phyloP scores from a whole-genome alignment of 2,329 filamentous ascomycete species.

The Cordyceps pruinosa region DNA sequence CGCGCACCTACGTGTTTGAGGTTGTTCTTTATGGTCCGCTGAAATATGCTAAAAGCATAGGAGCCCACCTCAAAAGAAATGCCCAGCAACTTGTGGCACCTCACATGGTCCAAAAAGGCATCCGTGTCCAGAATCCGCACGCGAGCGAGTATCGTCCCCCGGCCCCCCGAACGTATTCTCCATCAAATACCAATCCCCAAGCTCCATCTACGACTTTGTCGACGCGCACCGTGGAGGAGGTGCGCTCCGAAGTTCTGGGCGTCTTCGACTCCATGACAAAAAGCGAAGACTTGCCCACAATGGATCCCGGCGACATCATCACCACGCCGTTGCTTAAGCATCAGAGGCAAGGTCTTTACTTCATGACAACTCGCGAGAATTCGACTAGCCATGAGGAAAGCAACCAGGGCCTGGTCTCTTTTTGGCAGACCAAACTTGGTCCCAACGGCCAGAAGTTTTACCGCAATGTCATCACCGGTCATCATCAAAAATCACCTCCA shows the following conservation, averaged over 20 bases:
- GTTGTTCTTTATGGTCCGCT: slow-evolving; percentile 75
- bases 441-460: slow-evolving; percentile 52
- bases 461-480: slow-evolving; percentile 79
- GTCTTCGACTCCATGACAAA: slow-evolving; percentile 82
- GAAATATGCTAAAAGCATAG: slow-evolving; percentile 58
- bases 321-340: slow-evolving; percentile 68
- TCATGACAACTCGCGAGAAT: slow-evolving; percentile 74
- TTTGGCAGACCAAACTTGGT: slow-evolving; percentile 63
- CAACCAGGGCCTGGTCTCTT: slow-evolving; percentile 59
- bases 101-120: slow-evolving; percentile 57
- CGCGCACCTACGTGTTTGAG: slow-evolving; percentile 55
- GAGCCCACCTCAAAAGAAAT: slow-evolving; percentile 55
- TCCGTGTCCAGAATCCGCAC: slow-evolving; percentile 74
- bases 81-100: slow-evolving; percentile 63
- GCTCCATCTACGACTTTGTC: slow-evolving; percentile 20
- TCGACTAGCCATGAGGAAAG: slow-evolving; percentile 50
- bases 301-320: slow-evolving; percentile 57
- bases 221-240: slow-evolving; percentile 71
- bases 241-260: slow-evolving; percentile 73
- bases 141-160: slow-evolving; percentile 41
- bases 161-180: slow-evolving; percentile 26
- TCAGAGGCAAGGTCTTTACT: slow-evolving; percentile 84
- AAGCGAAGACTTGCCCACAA: slow-evolving; percentile 66
- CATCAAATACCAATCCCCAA: slow-evolving; percentile 21
- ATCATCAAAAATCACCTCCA: slow-evolving; percentile 52